These are phyloP conservation scores for Bipolaris gigantea DNA, from an alignment of 2,329 filamentous ascomycete genomes.

Conservation along the genomic window DNA sequence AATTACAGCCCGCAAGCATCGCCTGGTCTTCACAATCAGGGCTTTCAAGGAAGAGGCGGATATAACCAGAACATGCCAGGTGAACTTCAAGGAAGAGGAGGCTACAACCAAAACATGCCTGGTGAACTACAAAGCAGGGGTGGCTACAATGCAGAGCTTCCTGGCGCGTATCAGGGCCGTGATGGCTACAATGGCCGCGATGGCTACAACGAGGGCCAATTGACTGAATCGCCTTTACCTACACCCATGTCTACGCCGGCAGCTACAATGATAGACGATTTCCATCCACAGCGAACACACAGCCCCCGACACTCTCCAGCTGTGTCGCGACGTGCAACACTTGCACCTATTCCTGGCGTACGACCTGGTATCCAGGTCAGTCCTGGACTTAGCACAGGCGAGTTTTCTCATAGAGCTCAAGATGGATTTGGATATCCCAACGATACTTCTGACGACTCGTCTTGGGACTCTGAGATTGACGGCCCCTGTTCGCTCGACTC, in stretches of 20 bases:
- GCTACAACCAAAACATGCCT: slow-evolving; percentile 33
- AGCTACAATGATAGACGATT: slow-evolving; percentile 36
- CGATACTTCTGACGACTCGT: slow-evolving; percentile 44
- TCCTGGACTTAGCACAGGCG: slow-evolving; percentile 31
- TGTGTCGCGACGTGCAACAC: slow-evolving; percentile 40
- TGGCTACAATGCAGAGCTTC: slow-evolving; percentile 36
- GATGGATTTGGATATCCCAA: slow-evolving; percentile 33
- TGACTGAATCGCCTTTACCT: slow-evolving; percentile 38
- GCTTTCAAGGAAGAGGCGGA: slow-evolving; percentile 36
- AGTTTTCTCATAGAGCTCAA: slow-evolving; percentile 36
- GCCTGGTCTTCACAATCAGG: slow-evolving; percentile 21
- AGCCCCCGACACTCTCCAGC: slow-evolving; percentile 34
- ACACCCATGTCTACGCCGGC: slow-evolving; percentile 28
- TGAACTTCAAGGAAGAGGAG: slow-evolving; percentile 37
- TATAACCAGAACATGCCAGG: slow-evolving; percentile 38
- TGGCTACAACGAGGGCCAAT: slow-evolving; percentile 35
- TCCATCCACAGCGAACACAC: slow-evolving; percentile 36
- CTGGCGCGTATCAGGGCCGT: slow-evolving; percentile 38
- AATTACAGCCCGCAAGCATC: slow-evolving; percentile 19
- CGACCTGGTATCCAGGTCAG: slow-evolving; percentile 42
- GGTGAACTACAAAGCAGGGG: slow-evolving; percentile 35
- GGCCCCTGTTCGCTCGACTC: slow-evolving; percentile 38
- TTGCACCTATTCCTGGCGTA: slow-evolving; percentile 42
- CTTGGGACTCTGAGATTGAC: slow-evolving; percentile 48
- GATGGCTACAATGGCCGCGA: slow-evolving; percentile 42